Conservation (phyloP, 2,329 filamentous ascomycete genomes). For the Eutypella sp. region DNA sequence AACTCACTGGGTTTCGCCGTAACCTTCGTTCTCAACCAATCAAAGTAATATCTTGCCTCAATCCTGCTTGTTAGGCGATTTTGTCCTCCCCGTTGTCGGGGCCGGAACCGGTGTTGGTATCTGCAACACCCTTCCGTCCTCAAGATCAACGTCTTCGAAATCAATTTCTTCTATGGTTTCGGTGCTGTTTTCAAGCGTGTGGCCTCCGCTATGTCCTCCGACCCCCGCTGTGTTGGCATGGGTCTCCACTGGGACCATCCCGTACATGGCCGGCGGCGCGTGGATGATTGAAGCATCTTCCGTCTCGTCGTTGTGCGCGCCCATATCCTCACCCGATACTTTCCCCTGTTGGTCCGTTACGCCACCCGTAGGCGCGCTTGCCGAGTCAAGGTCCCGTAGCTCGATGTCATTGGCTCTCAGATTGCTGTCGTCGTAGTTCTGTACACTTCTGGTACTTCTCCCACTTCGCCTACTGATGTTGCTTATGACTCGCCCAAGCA, state of each 20-base stretch:
- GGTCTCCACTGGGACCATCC: too few relatives aligned
- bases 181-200: neutral
- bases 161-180: neutral
- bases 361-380: constrained; percentile 11
- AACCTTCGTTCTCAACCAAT: neutral
- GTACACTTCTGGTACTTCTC: constrained; percentile 23
- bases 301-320: too few relatives aligned
- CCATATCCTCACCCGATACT: constrained; percentile 15
- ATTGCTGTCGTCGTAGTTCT: constrained; percentile 24
- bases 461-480: constrained; percentile 30
- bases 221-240: too few relatives aligned
- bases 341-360: constrained; percentile 15
- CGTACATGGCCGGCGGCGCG: too few relatives aligned
- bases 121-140: too few relatives aligned
- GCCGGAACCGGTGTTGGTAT: too few relatives aligned
- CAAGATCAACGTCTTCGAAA: constrained; percentile 7
- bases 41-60: too few relatives aligned
- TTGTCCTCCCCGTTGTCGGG: neutral
- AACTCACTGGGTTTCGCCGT: neutral
- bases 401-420: constrained; percentile 11
- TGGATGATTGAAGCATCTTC: too few relatives aligned
- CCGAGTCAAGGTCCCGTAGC: constrained; percentile 9
- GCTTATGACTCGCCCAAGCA: constrained; percentile 25
- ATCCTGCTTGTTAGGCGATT: neutral
- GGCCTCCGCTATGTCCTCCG: neutral